Percentiles rank a stretch among this genome's conserved stretches.
Conservation (phyloP, 1,284 basidiomycete species). For the Laetiporus sulphureus region DNA sequence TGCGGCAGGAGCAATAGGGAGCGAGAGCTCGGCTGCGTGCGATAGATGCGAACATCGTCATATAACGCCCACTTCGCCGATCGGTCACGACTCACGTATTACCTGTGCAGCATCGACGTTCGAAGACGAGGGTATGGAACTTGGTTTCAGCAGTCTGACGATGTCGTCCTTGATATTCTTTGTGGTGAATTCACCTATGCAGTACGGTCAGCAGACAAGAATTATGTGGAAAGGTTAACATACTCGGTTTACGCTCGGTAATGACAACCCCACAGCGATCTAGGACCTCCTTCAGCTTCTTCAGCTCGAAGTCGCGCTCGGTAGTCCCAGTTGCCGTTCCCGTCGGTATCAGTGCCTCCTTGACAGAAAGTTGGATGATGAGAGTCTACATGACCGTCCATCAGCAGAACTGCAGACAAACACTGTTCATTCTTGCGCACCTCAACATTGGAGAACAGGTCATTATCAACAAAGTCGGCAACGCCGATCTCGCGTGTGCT, state of each 20-base stretch:
- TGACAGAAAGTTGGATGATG: conserved; percentile 93
- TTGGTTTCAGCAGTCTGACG: conserved; percentile 61
- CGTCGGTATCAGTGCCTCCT: conserved; percentile 79
- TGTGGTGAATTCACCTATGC: conserved; percentile 74
- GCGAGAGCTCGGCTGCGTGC: conserved; percentile 62
- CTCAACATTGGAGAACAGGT: conserved; percentile 94
- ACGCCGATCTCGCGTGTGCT: conserved; percentile 69
- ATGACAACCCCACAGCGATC: conserved; percentile 90
- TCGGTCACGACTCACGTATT: conserved; percentile 46
- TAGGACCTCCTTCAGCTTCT: conserved; percentile 77
- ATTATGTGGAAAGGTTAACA: conserved; percentile 19
- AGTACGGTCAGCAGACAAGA: not conserved
- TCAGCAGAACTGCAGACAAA: too few relatives aligned
- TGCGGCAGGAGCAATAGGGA: conserved; percentile 77
- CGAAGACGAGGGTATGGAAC: conserved; percentile 32
- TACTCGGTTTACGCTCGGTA: conserved; percentile 83
- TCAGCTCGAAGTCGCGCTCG: conserved; percentile 81
- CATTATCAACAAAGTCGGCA: conserved; percentile 91
- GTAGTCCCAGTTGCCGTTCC: conserved; percentile 64
- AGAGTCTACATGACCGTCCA: conserved; percentile 86
- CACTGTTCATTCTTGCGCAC: conserved; percentile 22
- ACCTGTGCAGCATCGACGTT: conserved; percentile 40
- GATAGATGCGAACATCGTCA: not conserved
- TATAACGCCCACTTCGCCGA: not conserved
- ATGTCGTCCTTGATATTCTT: conserved; percentile 86